phyloP scores from a whole-genome alignment of 1,139 yeast genomes.

The Geotrichum reessii region DNA sequence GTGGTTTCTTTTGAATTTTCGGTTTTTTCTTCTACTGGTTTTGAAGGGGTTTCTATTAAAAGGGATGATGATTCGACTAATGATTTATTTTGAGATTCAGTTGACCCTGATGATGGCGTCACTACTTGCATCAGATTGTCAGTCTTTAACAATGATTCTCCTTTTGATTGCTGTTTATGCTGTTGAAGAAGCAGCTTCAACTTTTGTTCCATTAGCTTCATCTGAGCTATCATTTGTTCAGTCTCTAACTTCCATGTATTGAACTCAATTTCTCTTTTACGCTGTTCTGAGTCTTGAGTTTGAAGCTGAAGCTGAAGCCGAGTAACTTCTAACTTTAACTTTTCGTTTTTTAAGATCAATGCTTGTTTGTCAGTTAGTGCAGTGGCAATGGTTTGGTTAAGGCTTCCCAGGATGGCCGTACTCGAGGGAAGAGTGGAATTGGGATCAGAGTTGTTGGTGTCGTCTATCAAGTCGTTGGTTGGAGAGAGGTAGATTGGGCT shows the following conservation, averaged over 20 bases:
- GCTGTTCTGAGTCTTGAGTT: neutral
- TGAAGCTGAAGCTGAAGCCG: slow-evolving; percentile 6
- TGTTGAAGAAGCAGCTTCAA: slow-evolving; percentile 3
- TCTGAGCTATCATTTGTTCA: slow-evolving; percentile 6
- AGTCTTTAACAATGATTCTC: neutral
- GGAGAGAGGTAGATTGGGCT: neutral
- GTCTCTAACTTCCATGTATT: neutral
- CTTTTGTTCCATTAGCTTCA: slow-evolving; percentile 1
- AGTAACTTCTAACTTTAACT: slow-evolving; percentile 8
- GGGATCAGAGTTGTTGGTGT: neutral
- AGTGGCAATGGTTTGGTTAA: neutral
- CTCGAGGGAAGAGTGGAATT: neutral
- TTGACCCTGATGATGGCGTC: neutral
- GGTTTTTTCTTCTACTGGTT: too few relatives aligned
- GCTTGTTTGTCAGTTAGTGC: neutral
- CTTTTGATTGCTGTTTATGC: neutral
- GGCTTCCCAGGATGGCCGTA: neutral
- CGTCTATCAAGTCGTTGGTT: neutral
- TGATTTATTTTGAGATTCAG: neutral
- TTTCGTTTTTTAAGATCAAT: slow-evolving; percentile 5
- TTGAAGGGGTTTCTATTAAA: neutral
- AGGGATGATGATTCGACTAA: neutral
- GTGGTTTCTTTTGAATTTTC: neutral
- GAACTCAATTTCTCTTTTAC: neutral
- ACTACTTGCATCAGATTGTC: neutral